Evolutionary conservation across 2,329 filamentous ascomycete genomes (phyloP).

Genomic region (Ceratocystis diversiconidia): DNA sequence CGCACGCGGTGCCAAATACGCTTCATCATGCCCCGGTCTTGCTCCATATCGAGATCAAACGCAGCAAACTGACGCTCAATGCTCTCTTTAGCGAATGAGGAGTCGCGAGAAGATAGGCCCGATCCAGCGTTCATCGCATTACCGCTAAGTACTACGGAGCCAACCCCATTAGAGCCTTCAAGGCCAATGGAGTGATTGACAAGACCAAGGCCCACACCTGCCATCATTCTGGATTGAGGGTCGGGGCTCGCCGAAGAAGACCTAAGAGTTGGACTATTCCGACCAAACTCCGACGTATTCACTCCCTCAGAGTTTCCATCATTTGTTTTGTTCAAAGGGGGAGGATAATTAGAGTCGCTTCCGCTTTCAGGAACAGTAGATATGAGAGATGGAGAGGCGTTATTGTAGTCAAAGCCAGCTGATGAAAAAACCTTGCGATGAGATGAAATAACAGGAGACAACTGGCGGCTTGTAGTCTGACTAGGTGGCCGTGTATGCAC

Average conservation of each 20-base stretch:
- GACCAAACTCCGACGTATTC: not conserved
- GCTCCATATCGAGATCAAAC: conserved; percentile 37
- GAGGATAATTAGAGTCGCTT: not conserved
- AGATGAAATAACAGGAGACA: not conserved
- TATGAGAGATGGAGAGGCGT: not conserved
- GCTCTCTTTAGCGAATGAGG: conserved; percentile 34
- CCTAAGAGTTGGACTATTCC: not conserved
- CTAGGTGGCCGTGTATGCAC: conserved; percentile 8
- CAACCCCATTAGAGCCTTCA: conserved; percentile 12
- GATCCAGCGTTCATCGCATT: conserved; percentile 23
- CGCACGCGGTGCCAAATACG: conserved; percentile 48
- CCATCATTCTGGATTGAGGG: not conserved
- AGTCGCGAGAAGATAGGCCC: conserved; percentile 8
- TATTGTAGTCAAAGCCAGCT: not conserved
- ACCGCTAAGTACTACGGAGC: conserved; percentile 22
- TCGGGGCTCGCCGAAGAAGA: not conserved
- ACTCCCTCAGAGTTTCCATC: not conserved
- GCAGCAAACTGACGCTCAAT: conserved; percentile 40
- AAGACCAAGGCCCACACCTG: not conserved
- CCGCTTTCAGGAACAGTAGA: not conserved
- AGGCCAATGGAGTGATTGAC: conserved; percentile 13
- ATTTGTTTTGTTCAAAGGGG: not conserved
- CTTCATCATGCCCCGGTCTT: conserved; percentile 44
- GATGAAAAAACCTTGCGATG: conserved; percentile 5
- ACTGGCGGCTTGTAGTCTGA: conserved; percentile 10